phyloP scores from a whole-genome alignment of 2,329 filamentous ascomycete genomes.

The Pseudogymnoascus sp. region DNA sequence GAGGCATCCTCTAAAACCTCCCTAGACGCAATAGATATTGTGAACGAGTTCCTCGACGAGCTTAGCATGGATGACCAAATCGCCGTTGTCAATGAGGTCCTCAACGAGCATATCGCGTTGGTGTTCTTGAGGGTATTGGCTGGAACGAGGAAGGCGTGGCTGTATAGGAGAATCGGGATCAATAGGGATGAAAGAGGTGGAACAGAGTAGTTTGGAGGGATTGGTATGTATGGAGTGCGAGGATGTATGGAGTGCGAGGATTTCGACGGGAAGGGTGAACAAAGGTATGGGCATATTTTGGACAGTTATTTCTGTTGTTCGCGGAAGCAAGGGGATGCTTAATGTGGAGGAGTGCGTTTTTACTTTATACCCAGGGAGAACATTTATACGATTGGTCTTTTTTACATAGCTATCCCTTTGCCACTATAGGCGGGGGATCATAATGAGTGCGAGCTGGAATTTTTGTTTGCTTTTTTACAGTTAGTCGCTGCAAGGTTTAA shows the following conservation, averaged over 20 bases:
- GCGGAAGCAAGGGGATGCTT: neutral
- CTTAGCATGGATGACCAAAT: neutral
- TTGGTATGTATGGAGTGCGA: neutral
- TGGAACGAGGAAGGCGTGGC: neutral
- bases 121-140: neutral
- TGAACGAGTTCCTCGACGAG: neutral
- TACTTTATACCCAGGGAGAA: neutral
- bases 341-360: neutral
- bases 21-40: neutral
- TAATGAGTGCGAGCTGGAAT: neutral
- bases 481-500: neutral
- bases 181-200: neutral
- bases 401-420: neutral
- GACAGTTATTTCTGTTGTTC: neutral
- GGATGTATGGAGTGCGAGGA: neutral
- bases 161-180: neutral
- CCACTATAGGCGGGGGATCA: neutral
- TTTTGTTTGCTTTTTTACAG: neutral
- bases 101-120: neutral
- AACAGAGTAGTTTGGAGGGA: neutral
- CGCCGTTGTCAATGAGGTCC: neutral
- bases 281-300: neutral
- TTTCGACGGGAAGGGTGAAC: neutral
- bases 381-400: neutral
- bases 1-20: too few species aligned